Evolutionary conservation across 1,284 basidiomycete genomes (phyloP).

Genomic region (Taiwanofungus camphoratus): DNA sequence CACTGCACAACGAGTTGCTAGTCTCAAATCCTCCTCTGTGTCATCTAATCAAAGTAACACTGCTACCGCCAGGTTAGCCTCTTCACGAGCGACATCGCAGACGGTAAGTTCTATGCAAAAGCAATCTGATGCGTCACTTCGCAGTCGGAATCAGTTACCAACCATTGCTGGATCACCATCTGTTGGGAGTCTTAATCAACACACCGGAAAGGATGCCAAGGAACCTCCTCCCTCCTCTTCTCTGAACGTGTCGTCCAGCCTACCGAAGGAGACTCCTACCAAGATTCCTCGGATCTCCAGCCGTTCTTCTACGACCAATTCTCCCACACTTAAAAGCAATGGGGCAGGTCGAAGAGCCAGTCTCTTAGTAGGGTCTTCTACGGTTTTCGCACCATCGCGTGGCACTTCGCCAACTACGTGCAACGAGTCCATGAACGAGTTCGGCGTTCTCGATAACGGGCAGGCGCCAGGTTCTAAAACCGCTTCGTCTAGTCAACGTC

Average conservation of each 20-base stretch:
- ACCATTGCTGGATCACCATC: constrained; percentile 90
- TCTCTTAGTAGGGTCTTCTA: constrained; percentile 40
- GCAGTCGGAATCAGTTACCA: constrained; percentile 70
- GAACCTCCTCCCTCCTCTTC: constrained; percentile 49
- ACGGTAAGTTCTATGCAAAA: constrained; percentile 79
- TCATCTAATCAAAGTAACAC: constrained; percentile 36
- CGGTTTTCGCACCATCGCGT: constrained; percentile 42
- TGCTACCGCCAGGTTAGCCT: constrained; percentile 37
- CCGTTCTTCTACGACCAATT: constrained; percentile 62
- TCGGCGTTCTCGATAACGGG: constrained; percentile 67
- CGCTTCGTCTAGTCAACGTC: constrained; percentile 31
- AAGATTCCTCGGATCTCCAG: constrained; percentile 92
- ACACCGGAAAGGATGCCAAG: constrained; percentile 46
- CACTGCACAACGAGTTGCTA: constrained; percentile 76
- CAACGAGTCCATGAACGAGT: constrained; percentile 58
- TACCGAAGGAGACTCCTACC: constrained; percentile 80
- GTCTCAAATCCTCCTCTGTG: constrained; percentile 54
- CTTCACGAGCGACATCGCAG: constrained; percentile 64
- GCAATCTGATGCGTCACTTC: constrained; percentile 72
- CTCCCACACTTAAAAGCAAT: constrained; percentile 53
- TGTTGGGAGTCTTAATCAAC: constrained; percentile 51
- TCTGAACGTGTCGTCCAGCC: constrained; percentile 42
- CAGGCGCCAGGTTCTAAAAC: constrained; percentile 35
- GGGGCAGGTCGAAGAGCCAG: constrained; percentile 57
- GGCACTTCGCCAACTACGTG: constrained; percentile 56